These are phyloP conservation scores for Incumbomyces lentus DNA, from an alignment of 2,329 filamentous ascomycete genomes.

Conservation along the genomic window DNA sequence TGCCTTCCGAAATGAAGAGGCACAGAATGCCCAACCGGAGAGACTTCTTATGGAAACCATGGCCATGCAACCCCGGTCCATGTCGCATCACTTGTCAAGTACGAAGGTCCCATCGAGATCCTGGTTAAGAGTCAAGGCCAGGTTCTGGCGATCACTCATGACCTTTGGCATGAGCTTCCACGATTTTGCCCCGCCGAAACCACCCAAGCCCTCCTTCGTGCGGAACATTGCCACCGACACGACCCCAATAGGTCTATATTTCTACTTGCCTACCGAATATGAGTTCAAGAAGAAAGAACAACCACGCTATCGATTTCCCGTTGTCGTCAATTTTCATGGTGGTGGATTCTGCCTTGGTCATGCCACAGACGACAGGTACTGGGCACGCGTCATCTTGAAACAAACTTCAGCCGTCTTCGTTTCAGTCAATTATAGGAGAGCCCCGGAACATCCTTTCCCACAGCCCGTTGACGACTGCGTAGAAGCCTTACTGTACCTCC, in stretches of 20 bases:
- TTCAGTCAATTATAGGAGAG: conserved; percentile 51
- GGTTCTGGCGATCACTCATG: conserved; percentile 59
- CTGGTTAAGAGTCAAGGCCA: conserved; percentile 53
- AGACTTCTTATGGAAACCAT: neutral
- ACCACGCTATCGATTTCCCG: conserved; percentile 39
- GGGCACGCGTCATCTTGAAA: conserved; percentile 46
- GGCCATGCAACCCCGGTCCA: conserved; percentile 13
- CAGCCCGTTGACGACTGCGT: conserved; percentile 55
- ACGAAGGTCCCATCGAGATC: conserved; percentile 34
- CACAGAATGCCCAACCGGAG: neutral
- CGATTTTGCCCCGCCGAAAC: conserved; percentile 49
- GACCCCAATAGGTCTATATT: conserved; percentile 45
- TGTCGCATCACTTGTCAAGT: conserved; percentile 18
- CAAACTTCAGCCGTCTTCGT: conserved; percentile 49
- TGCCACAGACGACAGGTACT: conserved; percentile 51
- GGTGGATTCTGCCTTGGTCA: conserved; percentile 53
- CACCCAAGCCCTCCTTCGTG: conserved; percentile 51
- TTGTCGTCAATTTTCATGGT: conserved; percentile 55
- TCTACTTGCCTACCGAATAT: conserved; percentile 47
- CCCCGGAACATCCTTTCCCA: conserved; percentile 53
- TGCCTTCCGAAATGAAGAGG: neutral
- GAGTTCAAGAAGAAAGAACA: conserved; percentile 23
- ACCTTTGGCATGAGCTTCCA: conserved; percentile 60
- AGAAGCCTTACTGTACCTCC: conserved; percentile 50
- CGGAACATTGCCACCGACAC: conserved; percentile 44